Evolutionary conservation across 1,284 basidiomycete species (phyloP).

Genomic region (Cryptococcus sp.): DNA sequence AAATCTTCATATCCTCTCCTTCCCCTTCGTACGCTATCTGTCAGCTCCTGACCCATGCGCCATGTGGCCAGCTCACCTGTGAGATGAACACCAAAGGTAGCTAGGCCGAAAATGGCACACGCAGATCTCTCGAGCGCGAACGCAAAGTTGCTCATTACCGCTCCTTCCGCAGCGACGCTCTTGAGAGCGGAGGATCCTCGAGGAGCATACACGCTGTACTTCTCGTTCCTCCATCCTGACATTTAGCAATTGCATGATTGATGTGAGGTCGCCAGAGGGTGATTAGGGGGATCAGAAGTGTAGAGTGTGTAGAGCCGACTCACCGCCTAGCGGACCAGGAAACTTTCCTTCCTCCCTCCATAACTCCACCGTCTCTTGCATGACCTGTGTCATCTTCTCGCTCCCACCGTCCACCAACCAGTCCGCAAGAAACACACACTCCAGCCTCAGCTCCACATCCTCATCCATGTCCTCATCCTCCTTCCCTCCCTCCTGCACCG

Average conservation of each 20-base stretch:
- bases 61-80: constrained; percentile 22
- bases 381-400: constrained; percentile 32
- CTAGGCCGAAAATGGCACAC: constrained; percentile 70
- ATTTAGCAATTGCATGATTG: background rate
- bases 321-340: constrained; percentile 43
- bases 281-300: too few relatives aligned
- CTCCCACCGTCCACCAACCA: constrained; percentile 21
- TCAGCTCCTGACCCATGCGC: background rate
- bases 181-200: constrained; percentile 53
- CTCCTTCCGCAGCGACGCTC: constrained; percentile 30
- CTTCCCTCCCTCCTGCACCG: too few relatives aligned
- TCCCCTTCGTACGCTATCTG: constrained; percentile 39
- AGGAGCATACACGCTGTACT: constrained; percentile 72
- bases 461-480: constrained; percentile 7
- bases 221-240: constrained; percentile 73
- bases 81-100: constrained; percentile 62
- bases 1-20: constrained; percentile 55
- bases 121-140: constrained; percentile 88
- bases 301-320: too few relatives aligned
- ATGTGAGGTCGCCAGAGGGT: too few relatives aligned
- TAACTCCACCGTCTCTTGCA: constrained; percentile 34
- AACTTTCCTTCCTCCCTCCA: constrained; percentile 46
- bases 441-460: constrained; percentile 3
- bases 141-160: constrained; percentile 55
- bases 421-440: constrained; percentile 27